phyloP scores from a whole-genome alignment of 805 yeast genomes.

The Pichia heedii region DNA sequence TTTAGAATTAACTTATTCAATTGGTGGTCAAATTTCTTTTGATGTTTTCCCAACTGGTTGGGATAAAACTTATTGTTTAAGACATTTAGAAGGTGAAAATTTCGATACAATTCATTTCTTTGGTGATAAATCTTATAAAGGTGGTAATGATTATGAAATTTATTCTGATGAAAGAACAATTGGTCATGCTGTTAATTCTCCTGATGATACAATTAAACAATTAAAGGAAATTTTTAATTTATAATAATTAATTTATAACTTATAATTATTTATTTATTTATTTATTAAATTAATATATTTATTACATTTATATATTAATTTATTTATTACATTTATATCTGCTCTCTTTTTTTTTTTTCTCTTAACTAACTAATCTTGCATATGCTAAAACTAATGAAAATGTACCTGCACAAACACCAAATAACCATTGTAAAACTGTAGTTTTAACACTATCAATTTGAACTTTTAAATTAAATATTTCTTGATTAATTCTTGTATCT shows the following conservation, averaged over 20 bases:
- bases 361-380: slow-evolving; percentile 48
- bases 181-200: slow-evolving; percentile 88
- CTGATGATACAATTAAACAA: slow-evolving; percentile 81
- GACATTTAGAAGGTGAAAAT: slow-evolving; percentile 79
- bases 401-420: slow-evolving; percentile 97
- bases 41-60: slow-evolving; percentile 99
- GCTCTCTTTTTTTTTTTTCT: no score
- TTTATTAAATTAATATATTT: not conserved
- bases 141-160: slow-evolving; percentile 99
- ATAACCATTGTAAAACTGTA: slow-evolving; percentile 96
- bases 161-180: slow-evolving; percentile 85
- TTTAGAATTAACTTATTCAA: slow-evolving; percentile 84
- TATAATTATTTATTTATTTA: not conserved
- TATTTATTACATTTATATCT: not conserved
- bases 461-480: slow-evolving; percentile 87
- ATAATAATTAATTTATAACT: slow-evolving; percentile 17
- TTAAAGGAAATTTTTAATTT: slow-evolving; percentile 72
- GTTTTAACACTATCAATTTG: slow-evolving; percentile 93
- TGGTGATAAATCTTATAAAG: slow-evolving; percentile 95
- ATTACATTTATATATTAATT: not conserved
- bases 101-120: slow-evolving; percentile 91
- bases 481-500: slow-evolving; percentile 91
- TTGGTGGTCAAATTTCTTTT: slow-evolving; percentile 98
- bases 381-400: slow-evolving; percentile 91
- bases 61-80: slow-evolving; percentile 98